A percentile compares a stretch with the other conserved stretches of the same genome.
Evolutionary conservation across 1,284 basidiomycete genomes (phyloP).

Genomic region (Irpex rosettiformis): DNA sequence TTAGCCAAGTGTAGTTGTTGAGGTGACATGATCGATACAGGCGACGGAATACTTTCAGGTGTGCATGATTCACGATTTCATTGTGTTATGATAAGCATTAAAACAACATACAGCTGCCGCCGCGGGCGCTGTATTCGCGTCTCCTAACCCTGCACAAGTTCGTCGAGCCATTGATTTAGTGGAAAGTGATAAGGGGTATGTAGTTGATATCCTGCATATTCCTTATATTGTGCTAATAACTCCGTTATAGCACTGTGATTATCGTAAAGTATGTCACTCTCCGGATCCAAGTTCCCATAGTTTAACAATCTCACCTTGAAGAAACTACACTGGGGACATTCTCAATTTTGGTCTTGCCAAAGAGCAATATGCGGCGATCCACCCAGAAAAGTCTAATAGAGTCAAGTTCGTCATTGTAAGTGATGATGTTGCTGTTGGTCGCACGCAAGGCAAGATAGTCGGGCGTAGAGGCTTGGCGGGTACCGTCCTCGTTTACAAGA

Average conservation of each 20-base stretch:
- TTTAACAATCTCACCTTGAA: conserved; percentile 24
- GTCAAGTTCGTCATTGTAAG: conserved; percentile 86
- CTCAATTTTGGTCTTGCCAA: conserved; percentile 92
- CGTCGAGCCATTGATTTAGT: conserved; percentile 76
- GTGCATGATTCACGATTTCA: conserved; percentile 15
- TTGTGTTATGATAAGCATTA: neutral
- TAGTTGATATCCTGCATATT: conserved; percentile 7
- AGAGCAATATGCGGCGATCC: conserved; percentile 75
- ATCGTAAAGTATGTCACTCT: conserved; percentile 69
- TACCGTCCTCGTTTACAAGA: conserved; percentile 89
- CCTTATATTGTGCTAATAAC: conserved; percentile 2
- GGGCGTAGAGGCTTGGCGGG: conserved; percentile 87
- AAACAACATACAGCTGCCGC: conserved; percentile 59
- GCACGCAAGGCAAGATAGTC: conserved; percentile 75
- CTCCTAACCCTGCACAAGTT: conserved; percentile 84
- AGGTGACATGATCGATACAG: conserved; percentile 33
- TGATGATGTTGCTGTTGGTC: conserved; percentile 89
- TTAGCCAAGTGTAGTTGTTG: neutral
- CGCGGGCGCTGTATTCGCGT: conserved; percentile 85
- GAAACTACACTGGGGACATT: conserved; percentile 87
- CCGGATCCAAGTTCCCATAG: too few species aligned
- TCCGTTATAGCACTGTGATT: conserved; percentile 61
- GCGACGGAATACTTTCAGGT: conserved; percentile 78
- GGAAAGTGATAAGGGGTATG: conserved; percentile 72
- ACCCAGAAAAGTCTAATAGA: conserved; percentile 62